Conservation (phyloP, 2,329 filamentous ascomycete genomes). For the Phialophora chinensis region DNA sequence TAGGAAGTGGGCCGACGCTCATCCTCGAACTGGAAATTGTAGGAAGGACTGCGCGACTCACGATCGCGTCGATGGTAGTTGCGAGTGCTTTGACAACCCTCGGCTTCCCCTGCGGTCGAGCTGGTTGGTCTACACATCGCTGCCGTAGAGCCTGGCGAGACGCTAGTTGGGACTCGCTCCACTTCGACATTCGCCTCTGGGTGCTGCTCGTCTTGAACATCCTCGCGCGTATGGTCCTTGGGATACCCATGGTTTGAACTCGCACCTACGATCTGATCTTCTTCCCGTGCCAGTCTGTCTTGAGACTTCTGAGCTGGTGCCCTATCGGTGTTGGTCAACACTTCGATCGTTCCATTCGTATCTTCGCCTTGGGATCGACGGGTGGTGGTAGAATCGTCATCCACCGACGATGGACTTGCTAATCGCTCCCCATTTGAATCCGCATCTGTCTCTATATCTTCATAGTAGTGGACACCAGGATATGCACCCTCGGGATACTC, state of each 20-base stretch:
- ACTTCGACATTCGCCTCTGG: neutral
- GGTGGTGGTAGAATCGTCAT: neutral
- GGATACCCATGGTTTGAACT: neutral
- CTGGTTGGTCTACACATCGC: no score
- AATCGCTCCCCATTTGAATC: neutral
- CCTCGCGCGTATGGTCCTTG: neutral
- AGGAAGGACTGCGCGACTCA: neutral
- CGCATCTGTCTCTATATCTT: neutral
- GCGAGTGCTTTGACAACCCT: neutral
- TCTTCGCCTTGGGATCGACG: neutral
- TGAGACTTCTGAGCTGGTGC: neutral
- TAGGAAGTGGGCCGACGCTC: neutral
- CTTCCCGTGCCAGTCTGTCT: neutral
- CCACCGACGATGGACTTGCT: neutral
- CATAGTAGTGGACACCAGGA: neutral
- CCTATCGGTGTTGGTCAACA: neutral
- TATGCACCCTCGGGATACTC: neutral
- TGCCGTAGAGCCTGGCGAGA: neutral
- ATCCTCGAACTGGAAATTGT: neutral
- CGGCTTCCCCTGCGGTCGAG: neutral
- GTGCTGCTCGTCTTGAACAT: neutral
- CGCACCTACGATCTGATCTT: neutral
- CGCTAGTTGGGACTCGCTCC: neutral
- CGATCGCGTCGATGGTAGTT: neutral
- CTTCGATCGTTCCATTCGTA: neutral